These are phyloP conservation scores for Xenoacremonium recifei DNA, from an alignment of 2,329 filamentous ascomycete species.

Conservation along the genomic window DNA sequence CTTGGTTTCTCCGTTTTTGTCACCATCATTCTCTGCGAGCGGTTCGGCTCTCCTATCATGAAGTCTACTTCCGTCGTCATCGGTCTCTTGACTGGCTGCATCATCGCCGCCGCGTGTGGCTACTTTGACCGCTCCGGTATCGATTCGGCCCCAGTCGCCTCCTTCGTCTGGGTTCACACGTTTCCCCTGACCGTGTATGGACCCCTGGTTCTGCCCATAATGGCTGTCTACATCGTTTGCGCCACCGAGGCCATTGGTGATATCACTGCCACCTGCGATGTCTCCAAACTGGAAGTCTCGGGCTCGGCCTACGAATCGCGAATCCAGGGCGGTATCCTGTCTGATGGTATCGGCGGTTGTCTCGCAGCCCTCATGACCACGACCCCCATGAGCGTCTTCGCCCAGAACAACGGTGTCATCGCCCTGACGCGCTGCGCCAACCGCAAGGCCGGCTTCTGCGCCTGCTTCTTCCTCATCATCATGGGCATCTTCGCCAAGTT, in stretches of 20 bases:
- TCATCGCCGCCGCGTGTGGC: constrained; percentile 73
- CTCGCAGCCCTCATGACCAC: constrained; percentile 76
- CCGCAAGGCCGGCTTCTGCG: constrained; percentile 75
- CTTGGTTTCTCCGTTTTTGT: constrained; percentile 79
- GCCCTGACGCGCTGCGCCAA: constrained; percentile 80
- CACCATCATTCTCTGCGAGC: constrained; percentile 77
- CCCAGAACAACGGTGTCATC: constrained; percentile 84
- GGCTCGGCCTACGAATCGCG: constrained; percentile 71
- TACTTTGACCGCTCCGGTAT: constrained; percentile 78
- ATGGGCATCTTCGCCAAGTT: constrained; percentile 86
- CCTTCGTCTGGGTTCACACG: constrained; percentile 78
- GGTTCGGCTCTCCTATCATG: constrained; percentile 82
- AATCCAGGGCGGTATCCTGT: constrained; percentile 76
- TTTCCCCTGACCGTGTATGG: constrained; percentile 72
- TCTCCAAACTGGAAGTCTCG: constrained; percentile 72
- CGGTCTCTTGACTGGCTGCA: constrained; percentile 71
- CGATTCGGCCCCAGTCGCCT: constrained; percentile 66
- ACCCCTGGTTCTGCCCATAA: constrained; percentile 68
- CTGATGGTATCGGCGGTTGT: constrained; percentile 74
- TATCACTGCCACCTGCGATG: constrained; percentile 79
- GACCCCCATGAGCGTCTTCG: constrained; percentile 77
- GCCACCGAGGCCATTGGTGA: constrained; percentile 80
- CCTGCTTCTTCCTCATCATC: constrained; percentile 72
- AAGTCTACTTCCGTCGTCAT: constrained; percentile 76
- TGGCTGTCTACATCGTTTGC: constrained; percentile 70